Base-by-base conservation (phyloP, 495 filamentous ascomycete genomes). In the Penicillium subrubescens region DNA sequence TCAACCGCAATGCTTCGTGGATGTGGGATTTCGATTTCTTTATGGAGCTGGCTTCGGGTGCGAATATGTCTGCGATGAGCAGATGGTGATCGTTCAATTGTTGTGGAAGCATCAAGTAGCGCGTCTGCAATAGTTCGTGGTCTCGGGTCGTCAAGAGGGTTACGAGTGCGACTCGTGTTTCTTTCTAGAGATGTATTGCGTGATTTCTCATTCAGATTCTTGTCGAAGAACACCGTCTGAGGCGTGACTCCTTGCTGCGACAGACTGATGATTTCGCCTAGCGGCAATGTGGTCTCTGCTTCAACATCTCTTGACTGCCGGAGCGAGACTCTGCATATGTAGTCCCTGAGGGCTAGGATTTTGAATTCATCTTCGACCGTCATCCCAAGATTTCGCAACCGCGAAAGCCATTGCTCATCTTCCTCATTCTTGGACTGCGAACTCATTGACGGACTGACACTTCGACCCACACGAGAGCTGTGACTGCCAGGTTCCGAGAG, bases 161-260 rank as follows among this genome's bases (percentile, higher is more conserved):
- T 27, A 15, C 37, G 56, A 33, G 29, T 69, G 50, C 51, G 64
- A 43, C 68, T 62, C 39, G 75, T 67, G 27, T 54, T 63, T 55
- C 62, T 68, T 14, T 73, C 44, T 59, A 78, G 23, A 66, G 75
- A 60, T 71, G 74, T 59, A 80, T 81, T 67, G 77, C 81, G 74
- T 56, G 73, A 68, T 41, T 79, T 79, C 34, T 79, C 72, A 34
- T 79, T 78, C 51, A 84, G 79, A 37, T 81, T 84, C 60, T 91
- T 91, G 66, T 97, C 92, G 69, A 98, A 99, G 75, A 97, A 89
- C 2, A 99, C 88, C 0, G 92, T 97, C 72, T 96, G 92, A 12
- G 90, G 89, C 5, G 88, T 90, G 52, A 97, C 86, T 2, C 85
- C 84, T 39, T 95, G 75, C 55, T 85, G 86, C 60, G 89, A 86